phyloP scores from a whole-genome alignment of 2,329 filamentous ascomycete species.

The Dothideomycetes sp. region DNA sequence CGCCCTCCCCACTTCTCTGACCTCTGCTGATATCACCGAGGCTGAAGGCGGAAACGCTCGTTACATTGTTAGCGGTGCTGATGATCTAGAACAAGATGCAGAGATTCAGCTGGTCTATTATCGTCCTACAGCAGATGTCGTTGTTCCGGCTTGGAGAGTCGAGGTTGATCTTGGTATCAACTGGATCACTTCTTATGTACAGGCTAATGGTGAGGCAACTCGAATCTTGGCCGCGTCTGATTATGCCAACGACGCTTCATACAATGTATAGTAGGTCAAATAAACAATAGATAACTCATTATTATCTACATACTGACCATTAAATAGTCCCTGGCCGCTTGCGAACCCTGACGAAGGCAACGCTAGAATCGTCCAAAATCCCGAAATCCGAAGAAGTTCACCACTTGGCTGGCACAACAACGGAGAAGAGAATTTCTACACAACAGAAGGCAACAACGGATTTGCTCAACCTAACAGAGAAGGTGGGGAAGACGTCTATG shows the following conservation, averaged over 20 bases:
- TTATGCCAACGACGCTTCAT: slow-evolving; percentile 48
- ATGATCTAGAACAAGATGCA: slow-evolving; percentile 43
- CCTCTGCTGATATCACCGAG: no score
- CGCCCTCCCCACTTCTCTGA: no score
- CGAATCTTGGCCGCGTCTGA: slow-evolving; percentile 46
- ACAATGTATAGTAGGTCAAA: slow-evolving; percentile 40
- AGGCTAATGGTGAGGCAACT: no score
- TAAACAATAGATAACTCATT: slow-evolving; percentile 26
- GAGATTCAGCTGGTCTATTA: slow-evolving; percentile 49
- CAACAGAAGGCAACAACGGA: slow-evolving; percentile 51
- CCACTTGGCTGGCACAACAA: slow-evolving; percentile 47
- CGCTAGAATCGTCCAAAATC: no score
- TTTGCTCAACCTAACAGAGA: slow-evolving; percentile 48
- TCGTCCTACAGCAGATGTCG: slow-evolving; percentile 37
- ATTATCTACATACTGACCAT: no score
- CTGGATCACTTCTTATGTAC: slow-evolving; percentile 52
- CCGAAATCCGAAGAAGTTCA: no score
- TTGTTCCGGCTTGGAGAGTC: slow-evolving; percentile 48
- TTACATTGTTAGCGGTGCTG: slow-evolving; percentile 40
- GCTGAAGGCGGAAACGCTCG: slow-evolving; percentile 29
- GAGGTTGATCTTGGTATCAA: slow-evolving; percentile 50
- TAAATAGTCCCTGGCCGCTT: no score
- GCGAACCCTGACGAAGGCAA: no score
- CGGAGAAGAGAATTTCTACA: slow-evolving; percentile 41
- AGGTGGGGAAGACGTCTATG: no score